A percentile compares a stretch with the other conserved stretches of the same genome.
phyloP scores from a whole-genome alignment of 2,329 filamentous ascomycete species.

The Chaetomium sp. region DNA sequence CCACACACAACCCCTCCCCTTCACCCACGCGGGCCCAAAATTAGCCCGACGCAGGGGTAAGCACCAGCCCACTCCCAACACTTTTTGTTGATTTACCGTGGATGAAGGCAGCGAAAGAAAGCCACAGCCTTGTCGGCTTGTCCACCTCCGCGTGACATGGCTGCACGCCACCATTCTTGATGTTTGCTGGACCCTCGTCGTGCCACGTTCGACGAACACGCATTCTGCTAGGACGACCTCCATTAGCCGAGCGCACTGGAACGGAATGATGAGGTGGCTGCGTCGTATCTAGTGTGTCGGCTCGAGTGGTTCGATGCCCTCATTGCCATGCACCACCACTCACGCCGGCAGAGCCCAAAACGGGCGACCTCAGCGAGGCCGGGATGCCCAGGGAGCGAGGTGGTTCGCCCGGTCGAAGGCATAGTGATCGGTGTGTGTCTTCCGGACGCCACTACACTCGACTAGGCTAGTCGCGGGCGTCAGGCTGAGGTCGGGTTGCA shows the following conservation, averaged over 20 bases:
- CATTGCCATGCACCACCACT: not conserved
- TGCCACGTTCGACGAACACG: not conserved
- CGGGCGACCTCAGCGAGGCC: not conserved
- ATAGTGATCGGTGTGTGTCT: conserved; percentile 2
- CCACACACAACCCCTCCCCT: not conserved
- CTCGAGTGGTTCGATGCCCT: not conserved
- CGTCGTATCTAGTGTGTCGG: not conserved
- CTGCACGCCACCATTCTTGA: not conserved
- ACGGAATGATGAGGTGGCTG: not conserved
- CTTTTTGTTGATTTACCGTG: not conserved
- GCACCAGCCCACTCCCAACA: not conserved
- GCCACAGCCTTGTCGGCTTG: not conserved
- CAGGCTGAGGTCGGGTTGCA: conserved; percentile 13
- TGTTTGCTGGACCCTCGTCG: not conserved
- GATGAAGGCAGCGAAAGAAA: not conserved
- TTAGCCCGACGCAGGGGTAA: not conserved
- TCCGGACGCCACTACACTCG: not conserved
- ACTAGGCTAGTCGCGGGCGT: not conserved
- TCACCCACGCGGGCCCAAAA: not conserved
- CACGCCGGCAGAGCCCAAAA: not conserved
- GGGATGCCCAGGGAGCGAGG: not conserved
- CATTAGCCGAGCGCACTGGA: not conserved
- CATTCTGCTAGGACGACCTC: not conserved
- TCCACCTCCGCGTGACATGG: not conserved
- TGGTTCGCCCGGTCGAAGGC: not conserved